A percentile compares a stretch with the other conserved stretches of the same genome.
These are phyloP conservation scores for Porphyrellus cyaneotinctus DNA, from an alignment of 768 basidiomycete genomes.

Conservation along the genomic window DNA sequence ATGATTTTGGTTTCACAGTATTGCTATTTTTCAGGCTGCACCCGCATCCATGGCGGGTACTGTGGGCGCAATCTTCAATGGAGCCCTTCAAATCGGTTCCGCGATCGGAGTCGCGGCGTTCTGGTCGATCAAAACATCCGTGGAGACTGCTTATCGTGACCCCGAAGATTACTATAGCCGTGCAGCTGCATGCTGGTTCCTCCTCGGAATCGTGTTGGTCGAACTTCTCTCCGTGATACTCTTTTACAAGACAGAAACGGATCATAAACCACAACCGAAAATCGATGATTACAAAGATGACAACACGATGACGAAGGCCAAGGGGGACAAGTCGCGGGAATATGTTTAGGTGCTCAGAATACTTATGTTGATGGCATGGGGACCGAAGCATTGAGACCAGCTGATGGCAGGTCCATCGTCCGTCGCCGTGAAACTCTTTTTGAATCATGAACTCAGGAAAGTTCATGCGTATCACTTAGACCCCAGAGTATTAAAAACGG, in stretches of 20 bases:
- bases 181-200: constrained; percentile 43
- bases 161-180: constrained; percentile 36
- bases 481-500: no score
- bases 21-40: constrained; percentile 47
- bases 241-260: constrained; percentile 33
- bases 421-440: no score
- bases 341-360: not conserved
- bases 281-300: not conserved
- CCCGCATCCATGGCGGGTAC: constrained; percentile 50
- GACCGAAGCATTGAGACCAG: no score
- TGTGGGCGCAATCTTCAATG: constrained; percentile 54
- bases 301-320: not conserved
- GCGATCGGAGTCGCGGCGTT: constrained; percentile 49
- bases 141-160: constrained; percentile 35
- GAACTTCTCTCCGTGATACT: constrained; percentile 31
- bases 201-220: constrained; percentile 35
- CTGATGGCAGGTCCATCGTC: no score
- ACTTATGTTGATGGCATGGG: no score
- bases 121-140: constrained; percentile 44
- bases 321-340: not conserved
- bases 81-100: constrained; percentile 49
- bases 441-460: no score
- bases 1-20: constrained; percentile 27
- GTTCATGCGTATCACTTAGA: no score
- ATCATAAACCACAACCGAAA: constrained; percentile 1